Evolutionary conservation across 352 stramenopile genomes (phyloP), one percentile per base, ranked within the genome.

Genomic region (Globisporangium viniferum): DNA sequence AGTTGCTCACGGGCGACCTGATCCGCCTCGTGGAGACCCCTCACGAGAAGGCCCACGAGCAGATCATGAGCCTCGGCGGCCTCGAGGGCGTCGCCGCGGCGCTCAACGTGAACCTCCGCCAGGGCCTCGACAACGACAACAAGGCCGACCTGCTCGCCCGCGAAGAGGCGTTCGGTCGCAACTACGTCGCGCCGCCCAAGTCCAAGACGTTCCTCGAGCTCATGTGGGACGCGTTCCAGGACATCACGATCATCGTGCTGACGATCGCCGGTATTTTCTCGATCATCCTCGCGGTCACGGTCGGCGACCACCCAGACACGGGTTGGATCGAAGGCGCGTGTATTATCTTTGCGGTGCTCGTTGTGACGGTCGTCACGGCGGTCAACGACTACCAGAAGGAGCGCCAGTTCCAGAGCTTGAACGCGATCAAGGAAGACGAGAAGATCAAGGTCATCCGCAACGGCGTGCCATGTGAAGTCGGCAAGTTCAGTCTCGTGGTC

Each of bases 381-480:
- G 66, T 85, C 35, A 97, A 97, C 66, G 91, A 98, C 70, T 97
- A 97, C 71, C 85, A 90, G 72, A 97, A 97, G 75, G 89, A 97
- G 67, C 74, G 91, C 46, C 89, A 97, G 73, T 98, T 98, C 71
- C 75, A 84, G 22, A 76, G 74, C 14, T 70, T 98, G 39, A 93
- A 97, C 61, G 85, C 82, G 20, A 71, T 89, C 44, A 93, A 91
- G 65, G 85, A 91, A 55, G 76, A 88, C 59, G 83, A 92, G 62
- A 88, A 85, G 70, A 90, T 91, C 61, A 95, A 93, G 67, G 88
- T 90, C 7, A 75, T 87, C 48, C 80, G 87, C 66, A 84, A 93
- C 59, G 82, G 86, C 58, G 64, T 70, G 33, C 80, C 81, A 0
- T 71, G 64, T 29, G 81, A 90, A 59, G 80, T 91, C 4, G 82